Percentiles rank a stretch among this genome's conserved stretches.
These are phyloP conservation scores for Hygrophoropsis aurantiaca DNA, from an alignment of 768 basidiomycete genomes.

Conservation along the genomic window DNA sequence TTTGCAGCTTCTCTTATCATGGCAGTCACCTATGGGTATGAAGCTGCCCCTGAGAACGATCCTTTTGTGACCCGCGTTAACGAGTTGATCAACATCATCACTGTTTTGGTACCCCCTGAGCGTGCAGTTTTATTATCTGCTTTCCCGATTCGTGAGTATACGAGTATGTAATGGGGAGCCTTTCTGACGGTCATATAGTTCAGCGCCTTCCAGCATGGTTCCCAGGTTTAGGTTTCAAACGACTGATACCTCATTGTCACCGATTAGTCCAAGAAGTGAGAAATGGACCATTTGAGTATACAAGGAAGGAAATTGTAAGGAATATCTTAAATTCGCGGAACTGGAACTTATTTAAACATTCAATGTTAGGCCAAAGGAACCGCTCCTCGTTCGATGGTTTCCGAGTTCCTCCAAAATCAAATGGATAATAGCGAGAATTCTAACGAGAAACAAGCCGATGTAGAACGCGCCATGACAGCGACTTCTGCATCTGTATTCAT, in stretches of 20 bases:
- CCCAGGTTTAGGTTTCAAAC: constrained; percentile 11
- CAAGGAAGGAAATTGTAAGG: constrained; percentile 6
- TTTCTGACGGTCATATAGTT: constrained; percentile 2
- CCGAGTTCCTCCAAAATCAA: background rate
- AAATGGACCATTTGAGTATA: constrained; percentile 4
- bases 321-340: background rate
- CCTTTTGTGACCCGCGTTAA: background rate
- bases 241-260: background rate
- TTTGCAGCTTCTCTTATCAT: background rate
- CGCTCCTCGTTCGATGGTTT: background rate
- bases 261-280: background rate
- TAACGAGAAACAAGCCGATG: background rate
- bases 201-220: constrained; percentile 13
- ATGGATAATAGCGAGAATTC: background rate
- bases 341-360: background rate
- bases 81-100: background rate
- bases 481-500: constrained; percentile 1
- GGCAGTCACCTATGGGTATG: constrained; percentile 5
- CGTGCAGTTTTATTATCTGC: background rate
- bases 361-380: background rate
- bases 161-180: too few species aligned
- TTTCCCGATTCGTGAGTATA: constrained; percentile 9
- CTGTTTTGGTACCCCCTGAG: background rate
- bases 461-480: background rate
- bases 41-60: constrained; percentile 4